phyloP scores from a whole-genome alignment of 768 basidiomycete genomes.

The Hygrophoropsis aurantiaca region DNA sequence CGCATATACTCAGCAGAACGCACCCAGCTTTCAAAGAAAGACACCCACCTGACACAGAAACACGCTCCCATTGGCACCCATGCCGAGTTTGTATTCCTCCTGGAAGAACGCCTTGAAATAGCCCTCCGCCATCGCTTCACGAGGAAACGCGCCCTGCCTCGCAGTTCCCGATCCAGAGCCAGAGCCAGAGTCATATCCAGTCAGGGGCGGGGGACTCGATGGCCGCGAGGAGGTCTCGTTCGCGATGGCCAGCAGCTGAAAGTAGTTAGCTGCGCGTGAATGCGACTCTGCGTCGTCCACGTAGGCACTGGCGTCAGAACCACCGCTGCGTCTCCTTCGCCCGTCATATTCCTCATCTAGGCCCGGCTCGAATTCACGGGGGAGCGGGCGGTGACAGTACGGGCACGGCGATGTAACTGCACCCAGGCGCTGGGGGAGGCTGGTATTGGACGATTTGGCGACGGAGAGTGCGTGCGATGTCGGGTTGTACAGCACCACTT shows the following conservation, averaged over 20 bases:
- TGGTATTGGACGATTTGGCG: constrained; percentile 32
- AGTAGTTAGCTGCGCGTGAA: constrained; percentile 73
- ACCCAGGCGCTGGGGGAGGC: constrained; percentile 20
- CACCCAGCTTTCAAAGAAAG: not conserved
- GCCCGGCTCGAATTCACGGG: constrained; percentile 42
- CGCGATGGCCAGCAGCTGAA: constrained; percentile 70
- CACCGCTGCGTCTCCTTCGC: no score
- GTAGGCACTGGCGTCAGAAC: constrained; percentile 28
- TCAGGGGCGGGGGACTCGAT: constrained; percentile 44
- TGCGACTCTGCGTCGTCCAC: constrained; percentile 41
- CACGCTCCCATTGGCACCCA: constrained; percentile 94
- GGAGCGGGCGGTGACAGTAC: constrained; percentile 68
- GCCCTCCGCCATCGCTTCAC: constrained; percentile 82
- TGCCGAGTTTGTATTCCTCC: constrained; percentile 85
- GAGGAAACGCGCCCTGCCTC: constrained; percentile 46
- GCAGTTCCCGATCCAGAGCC: no score
- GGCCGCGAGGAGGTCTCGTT: constrained; percentile 64
- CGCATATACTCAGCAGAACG: not conserved
- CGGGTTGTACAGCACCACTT: constrained; percentile 86
- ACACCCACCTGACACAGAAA: constrained; percentile 76
- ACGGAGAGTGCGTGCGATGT: constrained; percentile 81
- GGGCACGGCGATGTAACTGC: constrained; percentile 50
- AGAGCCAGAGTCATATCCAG: constrained; percentile 6
- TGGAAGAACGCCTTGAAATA: constrained; percentile 93
- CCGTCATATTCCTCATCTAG: no score